Conservation (phyloP, 176 grass and related monocot genomes). For the Bonia amplexicaulis region DNA sequence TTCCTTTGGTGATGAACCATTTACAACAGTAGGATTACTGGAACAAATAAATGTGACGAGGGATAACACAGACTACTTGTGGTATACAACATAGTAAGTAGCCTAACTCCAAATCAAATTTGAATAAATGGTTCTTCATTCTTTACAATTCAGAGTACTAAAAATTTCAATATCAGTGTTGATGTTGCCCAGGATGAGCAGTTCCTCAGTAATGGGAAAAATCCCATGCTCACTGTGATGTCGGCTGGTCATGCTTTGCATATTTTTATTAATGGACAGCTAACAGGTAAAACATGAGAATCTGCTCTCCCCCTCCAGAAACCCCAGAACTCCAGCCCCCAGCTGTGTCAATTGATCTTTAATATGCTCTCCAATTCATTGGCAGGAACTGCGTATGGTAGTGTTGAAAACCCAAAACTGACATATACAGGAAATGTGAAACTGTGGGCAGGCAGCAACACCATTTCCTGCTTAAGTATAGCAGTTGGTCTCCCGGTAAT, state of each 20-base stretch:
- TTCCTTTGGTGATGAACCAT: slow-evolving; percentile 54
- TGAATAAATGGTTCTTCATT: background rate
- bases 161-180: slow-evolving; percentile 48
- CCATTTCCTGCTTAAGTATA: slow-evolving; percentile 91
- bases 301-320: background rate
- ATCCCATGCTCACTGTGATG: slow-evolving; percentile 74
- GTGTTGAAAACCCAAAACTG: slow-evolving; percentile 70
- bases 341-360: background rate
- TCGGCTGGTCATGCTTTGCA: slow-evolving; percentile 93
- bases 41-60: slow-evolving; percentile 96
- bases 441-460: slow-evolving; percentile 78
- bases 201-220: slow-evolving; percentile 56
- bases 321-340: background rate
- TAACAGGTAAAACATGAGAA: slow-evolving; percentile 43
- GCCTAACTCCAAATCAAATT: background rate
- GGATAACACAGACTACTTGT: slow-evolving; percentile 92
- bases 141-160: slow-evolving; percentile 1
- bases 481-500: slow-evolving; percentile 92
- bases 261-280: slow-evolving; percentile 77
- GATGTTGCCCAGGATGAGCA: slow-evolving; percentile 61
- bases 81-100: slow-evolving; percentile 96
- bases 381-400: slow-evolving; percentile 83
- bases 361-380: slow-evolving; percentile 24
- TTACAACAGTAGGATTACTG: slow-evolving; percentile 69
- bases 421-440: slow-evolving; percentile 72